These are phyloP conservation scores for Salix exigua DNA, from an alignment of 345 rosid species.

Conservation along the genomic window DNA sequence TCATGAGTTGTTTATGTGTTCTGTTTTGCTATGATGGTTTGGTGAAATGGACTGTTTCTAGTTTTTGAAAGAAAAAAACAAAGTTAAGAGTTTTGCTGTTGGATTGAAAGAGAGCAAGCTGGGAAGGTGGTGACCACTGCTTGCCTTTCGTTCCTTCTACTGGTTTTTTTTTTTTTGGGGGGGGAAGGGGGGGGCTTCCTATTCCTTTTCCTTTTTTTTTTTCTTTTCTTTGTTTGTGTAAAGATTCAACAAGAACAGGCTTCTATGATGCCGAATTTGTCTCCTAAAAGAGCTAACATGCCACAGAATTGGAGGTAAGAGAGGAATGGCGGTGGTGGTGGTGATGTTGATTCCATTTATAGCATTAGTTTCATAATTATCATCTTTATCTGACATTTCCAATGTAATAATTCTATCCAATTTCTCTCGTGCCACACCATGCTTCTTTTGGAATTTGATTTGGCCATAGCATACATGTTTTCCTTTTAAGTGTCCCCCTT, in stretches of 20 bases:
- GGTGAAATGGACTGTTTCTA: not conserved
- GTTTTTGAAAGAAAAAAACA: slow-evolving; percentile 1
- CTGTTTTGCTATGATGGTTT: not conserved
- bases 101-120: slow-evolving; percentile 17
- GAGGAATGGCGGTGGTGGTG: slow-evolving; percentile 14
- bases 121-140: slow-evolving; percentile 9
- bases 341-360: slow-evolving; percentile 36
- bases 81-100: not conserved
- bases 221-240: not conserved
- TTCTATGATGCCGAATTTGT: slow-evolving; percentile 46
- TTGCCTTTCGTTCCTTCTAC: slow-evolving; percentile 17
- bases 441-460: not conserved
- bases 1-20: not conserved
- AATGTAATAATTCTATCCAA: not conserved
- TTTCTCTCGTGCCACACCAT: not conserved
- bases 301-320: slow-evolving; percentile 67
- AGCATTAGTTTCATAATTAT: slow-evolving; percentile 1
- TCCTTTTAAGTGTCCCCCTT: too few species aligned
- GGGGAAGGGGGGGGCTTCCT: not conserved
- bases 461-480: not conserved
- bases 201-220: not conserved
- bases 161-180: not conserved
- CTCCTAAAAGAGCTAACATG: slow-evolving; percentile 54
- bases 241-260: slow-evolving; percentile 5
- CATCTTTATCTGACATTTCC: not conserved